Percentiles rank a stretch among this genome's conserved stretches.
These are phyloP conservation scores for Thelephora ganbajun DNA, from an alignment of 768 basidiomycete genomes.

Conservation along the genomic window DNA sequence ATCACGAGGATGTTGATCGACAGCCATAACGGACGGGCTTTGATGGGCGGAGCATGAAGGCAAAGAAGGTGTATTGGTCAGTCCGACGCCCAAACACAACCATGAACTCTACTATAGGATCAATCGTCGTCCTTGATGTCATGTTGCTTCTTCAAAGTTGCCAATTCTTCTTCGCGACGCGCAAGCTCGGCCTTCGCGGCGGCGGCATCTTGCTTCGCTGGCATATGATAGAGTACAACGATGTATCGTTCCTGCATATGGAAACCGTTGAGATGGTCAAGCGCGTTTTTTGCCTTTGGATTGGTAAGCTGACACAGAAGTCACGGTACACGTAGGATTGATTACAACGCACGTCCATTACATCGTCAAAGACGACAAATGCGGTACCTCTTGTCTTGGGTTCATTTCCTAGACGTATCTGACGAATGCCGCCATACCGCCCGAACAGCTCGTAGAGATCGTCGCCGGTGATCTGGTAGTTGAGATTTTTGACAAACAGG, in stretches of 20 bases:
- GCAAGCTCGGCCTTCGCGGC: slow-evolving; percentile 88
- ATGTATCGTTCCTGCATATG: slow-evolving; percentile 97
- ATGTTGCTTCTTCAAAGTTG: slow-evolving; percentile 75
- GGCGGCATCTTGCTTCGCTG: slow-evolving; percentile 90
- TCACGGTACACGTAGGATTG: not conserved
- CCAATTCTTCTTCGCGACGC: slow-evolving; percentile 81
- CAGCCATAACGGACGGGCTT: no score
- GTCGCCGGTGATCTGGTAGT: slow-evolving; percentile 85
- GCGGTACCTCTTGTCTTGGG: slow-evolving; percentile 91
- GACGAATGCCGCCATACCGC: slow-evolving; percentile 91
- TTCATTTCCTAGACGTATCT: slow-evolving; percentile 88
- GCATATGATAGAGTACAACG: slow-evolving; percentile 96
- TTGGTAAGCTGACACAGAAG: slow-evolving; percentile 7
- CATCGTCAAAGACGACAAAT: slow-evolving; percentile 92
- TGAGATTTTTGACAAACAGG: slow-evolving; percentile 86
- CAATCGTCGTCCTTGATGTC: slow-evolving; percentile 63
- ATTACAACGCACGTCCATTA: slow-evolving; percentile 65
- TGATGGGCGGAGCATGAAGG: not conserved
- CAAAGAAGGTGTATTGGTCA: not conserved
- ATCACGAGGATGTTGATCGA: no score
- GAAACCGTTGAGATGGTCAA: slow-evolving; percentile 95
- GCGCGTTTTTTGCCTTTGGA: slow-evolving; percentile 81
- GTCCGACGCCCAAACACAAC: not conserved
- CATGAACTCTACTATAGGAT: slow-evolving; percentile 8
- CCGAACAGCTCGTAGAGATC: slow-evolving; percentile 96